A percentile compares a stretch with the other conserved stretches of the same genome.
Evolutionary conservation across 2,329 filamentous ascomycete species (phyloP).

Genomic region (Trichoderma gracile): DNA sequence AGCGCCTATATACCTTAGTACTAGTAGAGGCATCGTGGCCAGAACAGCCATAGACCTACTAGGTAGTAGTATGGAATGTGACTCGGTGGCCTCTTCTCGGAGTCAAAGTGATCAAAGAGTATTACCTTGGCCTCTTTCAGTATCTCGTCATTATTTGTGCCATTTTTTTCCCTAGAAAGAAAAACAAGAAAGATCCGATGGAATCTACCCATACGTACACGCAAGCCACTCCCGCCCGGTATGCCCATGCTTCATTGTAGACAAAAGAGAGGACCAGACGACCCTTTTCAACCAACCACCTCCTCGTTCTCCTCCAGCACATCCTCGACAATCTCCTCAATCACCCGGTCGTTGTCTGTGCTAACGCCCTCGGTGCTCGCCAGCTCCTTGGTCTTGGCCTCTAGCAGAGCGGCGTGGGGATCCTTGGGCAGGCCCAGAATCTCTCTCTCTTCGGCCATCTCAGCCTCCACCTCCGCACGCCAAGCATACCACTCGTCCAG

Average conservation of each 20-base stretch:
- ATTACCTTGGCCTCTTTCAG: background rate
- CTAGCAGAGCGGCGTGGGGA: conserved; percentile 61
- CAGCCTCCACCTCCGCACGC: conserved; percentile 71
- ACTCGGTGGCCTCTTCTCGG: no score
- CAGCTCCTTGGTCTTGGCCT: conserved; percentile 54
- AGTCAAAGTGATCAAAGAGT: no score
- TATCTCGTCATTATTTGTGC: conserved; percentile 37
- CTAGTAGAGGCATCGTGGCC: no score
- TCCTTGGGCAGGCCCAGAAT: conserved; percentile 66
- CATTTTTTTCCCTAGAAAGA: conserved; percentile 34
- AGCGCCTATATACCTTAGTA: no score
- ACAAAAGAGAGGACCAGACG: conserved; percentile 33
- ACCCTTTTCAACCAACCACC: conserved; percentile 44
- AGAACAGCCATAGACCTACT: no score
- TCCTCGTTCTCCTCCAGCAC: conserved; percentile 86
- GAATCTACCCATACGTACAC: conserved; percentile 25
- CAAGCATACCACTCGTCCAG: conserved; percentile 89
- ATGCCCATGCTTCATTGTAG: conserved; percentile 30
- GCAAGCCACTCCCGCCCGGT: conserved; percentile 27
- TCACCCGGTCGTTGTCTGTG: conserved; percentile 71
- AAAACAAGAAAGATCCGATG: conserved; percentile 30
- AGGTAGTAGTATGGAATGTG: no score
- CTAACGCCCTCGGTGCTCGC: conserved; percentile 46
- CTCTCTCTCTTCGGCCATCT: conserved; percentile 71
- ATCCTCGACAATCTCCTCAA: conserved; percentile 88